A percentile compares a stretch with the other conserved stretches of the same genome.
These are phyloP conservation scores for Aspergillus viridinutans DNA, from an alignment of 2,329 filamentous ascomycete species.

Conservation along the genomic window DNA sequence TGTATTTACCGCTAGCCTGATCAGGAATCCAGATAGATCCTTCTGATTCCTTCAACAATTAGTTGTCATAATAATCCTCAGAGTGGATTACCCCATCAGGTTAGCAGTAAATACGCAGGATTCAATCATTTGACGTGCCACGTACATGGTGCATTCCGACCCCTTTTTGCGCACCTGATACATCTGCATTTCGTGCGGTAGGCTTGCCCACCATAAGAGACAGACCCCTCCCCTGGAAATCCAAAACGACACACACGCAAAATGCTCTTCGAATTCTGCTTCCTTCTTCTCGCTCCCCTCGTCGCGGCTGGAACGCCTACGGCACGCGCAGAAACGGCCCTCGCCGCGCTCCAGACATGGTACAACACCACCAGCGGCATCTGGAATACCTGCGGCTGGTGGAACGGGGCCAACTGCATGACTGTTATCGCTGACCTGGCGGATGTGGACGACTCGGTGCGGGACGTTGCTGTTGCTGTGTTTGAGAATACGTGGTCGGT, in stretches of 20 bases:
- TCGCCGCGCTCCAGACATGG: conserved; percentile 54
- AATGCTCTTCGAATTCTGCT: background rate
- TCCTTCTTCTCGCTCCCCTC: background rate
- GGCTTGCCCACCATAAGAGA: background rate
- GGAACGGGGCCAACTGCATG: conserved; percentile 67
- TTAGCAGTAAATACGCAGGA: too few species aligned
- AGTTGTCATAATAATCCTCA: too few species aligned
- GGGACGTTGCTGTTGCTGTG: conserved; percentile 32
- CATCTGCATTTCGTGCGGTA: background rate
- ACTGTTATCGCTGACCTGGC: conserved; percentile 58
- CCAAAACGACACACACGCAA: background rate
- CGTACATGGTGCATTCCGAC: background rate
- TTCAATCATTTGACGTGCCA: too few species aligned
- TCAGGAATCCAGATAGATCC: too few species aligned
- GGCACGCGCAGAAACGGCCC: conserved; percentile 18
- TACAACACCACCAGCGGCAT: conserved; percentile 59
- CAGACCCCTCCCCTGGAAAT: background rate
- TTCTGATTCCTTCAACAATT: too few species aligned
- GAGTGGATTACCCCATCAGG: too few species aligned
- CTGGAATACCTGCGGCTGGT: conserved; percentile 66
- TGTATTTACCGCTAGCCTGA: too few species aligned
- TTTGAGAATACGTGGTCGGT: conserved; percentile 43
- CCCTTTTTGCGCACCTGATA: background rate
- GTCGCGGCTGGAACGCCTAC: background rate
- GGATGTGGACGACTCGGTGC: conserved; percentile 30